These are phyloP conservation scores for Cetradonia linearis DNA, from an alignment of 495 filamentous ascomycete species.

Conservation along the genomic window DNA sequence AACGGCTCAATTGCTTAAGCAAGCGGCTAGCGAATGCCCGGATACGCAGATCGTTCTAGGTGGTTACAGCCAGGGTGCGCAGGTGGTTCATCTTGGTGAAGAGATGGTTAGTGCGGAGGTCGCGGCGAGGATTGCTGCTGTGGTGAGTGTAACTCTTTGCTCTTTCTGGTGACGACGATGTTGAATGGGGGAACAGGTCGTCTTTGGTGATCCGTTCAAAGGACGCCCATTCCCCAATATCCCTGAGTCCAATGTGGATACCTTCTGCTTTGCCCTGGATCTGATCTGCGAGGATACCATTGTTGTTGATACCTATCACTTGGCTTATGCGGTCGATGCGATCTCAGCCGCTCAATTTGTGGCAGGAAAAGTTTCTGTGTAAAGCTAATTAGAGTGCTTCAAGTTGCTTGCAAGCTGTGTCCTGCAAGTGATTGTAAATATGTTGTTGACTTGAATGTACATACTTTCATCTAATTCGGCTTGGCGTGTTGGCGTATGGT, in stretches of 20 bases:
- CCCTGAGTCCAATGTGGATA: conserved; percentile 36
- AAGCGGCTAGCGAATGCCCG: conserved; percentile 43
- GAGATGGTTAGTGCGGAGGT: conserved; percentile 28
- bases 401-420: too few relatives aligned
- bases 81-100: conserved; percentile 43
- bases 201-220: conserved; percentile 51
- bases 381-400: background rate
- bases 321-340: conserved; percentile 42
- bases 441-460: background rate
- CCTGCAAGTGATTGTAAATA: background rate
- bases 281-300: conserved; percentile 47
- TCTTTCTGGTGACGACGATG: background rate
- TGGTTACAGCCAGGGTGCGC: conserved; percentile 50
- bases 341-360: conserved; percentile 39
- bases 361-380: conserved; percentile 11
- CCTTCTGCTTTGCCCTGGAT: conserved; percentile 44
- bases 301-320: conserved; percentile 38
- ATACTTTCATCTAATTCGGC: background rate
- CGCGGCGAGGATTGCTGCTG: conserved; percentile 26
- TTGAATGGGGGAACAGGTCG: conserved; percentile 33
- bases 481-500: conserved; percentile 27
- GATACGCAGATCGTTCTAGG: conserved; percentile 50
- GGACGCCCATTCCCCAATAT: conserved; percentile 37
- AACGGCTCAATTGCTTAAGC: conserved; percentile 41
- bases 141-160: conserved; percentile 15